Base-by-base conservation (phyloP, 2,329 filamentous ascomycete species). In the Phialophora tarda region DNA sequence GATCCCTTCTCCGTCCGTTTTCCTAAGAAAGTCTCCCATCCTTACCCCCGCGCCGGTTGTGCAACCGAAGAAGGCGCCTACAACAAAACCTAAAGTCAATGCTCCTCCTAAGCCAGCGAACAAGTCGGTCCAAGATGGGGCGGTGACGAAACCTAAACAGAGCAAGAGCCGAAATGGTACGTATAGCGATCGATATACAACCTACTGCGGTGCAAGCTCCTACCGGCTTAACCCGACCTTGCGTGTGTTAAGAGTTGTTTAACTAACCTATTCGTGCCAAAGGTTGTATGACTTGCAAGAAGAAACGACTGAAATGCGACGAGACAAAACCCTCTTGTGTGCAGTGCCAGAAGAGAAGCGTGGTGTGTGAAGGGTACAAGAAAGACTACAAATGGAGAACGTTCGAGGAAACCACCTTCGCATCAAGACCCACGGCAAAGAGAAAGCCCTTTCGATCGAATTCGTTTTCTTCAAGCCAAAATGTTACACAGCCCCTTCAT, bases 371-470 rank as follows among this genome's bases (percentile, higher is more conserved):
- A 65, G 89, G 89, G 41, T 91, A 91, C 78, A 89, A 87, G 76
- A 91, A 90, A 75, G 87, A 90, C 75, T 91, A 90, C 79, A 91
- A 91, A 81, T 91, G 89, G 89, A 82, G 88, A 60, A 84, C 88
- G 0, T 90, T 90, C 71, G 88, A 89, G 73, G 88, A 91, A 70
- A 83, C 85, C 55, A 87, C 79, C 62, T 82, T 88, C 69, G 78
- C 74, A 11, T 72, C 74, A 34, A 80, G 77, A 47, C 68, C 75
- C 26, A 68, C 71, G 30, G 63, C 72, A 14, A 84, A 82, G 71
- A 68, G 78, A 48, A 84, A 81, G 74, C 10, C 66, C n/a, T 58
- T 67, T 47, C 61, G 66, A 24, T 69, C 66, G 38, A 69, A 59
- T 26, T 68, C 69, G 24, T 65, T 64, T 51, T 51, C 62, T 23